phyloP scores from a whole-genome alignment of 148 eudicot species.

The Gaultheria prostrata region DNA sequence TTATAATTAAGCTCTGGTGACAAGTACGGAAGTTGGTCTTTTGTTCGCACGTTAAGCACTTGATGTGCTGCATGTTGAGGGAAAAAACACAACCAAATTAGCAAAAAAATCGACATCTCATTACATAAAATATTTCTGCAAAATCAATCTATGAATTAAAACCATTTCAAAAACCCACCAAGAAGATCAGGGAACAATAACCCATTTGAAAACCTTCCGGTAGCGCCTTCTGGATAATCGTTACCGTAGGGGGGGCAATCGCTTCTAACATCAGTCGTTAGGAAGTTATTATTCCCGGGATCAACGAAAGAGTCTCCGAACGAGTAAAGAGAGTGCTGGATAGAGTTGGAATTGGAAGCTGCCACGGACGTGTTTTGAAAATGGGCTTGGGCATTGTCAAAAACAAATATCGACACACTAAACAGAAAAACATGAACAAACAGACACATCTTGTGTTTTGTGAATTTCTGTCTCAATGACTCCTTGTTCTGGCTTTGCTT shows the following conservation, averaged over 20 bases:
- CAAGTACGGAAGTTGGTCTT: neutral
- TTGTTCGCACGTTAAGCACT: neutral
- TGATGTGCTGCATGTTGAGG: neutral
- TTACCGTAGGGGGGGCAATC: neutral
- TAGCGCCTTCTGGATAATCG: neutral
- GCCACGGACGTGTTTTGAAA: no score
- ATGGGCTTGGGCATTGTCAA: neutral
- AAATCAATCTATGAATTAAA: neutral
- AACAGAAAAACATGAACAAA: neutral
- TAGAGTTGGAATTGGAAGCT: neutral
- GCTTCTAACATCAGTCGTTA: neutral
- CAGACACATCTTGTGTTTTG: neutral
- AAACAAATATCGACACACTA: no score
- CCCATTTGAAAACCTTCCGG: constrained; percentile 18
- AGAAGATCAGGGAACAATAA: constrained; percentile 16
- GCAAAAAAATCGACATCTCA: no score
- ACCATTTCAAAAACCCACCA: neutral
- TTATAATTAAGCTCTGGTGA: neutral
- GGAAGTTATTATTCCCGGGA: constrained; percentile 10
- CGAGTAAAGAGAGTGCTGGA: neutral
- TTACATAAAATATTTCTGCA: neutral
- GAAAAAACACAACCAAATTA: neutral
- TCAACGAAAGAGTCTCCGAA: constrained; percentile 13
- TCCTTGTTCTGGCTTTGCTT: neutral
- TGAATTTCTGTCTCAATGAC: neutral